Evolutionary conservation across 2,329 filamentous ascomycete species (phyloP).

Genomic region (Xylaria sp.): DNA sequence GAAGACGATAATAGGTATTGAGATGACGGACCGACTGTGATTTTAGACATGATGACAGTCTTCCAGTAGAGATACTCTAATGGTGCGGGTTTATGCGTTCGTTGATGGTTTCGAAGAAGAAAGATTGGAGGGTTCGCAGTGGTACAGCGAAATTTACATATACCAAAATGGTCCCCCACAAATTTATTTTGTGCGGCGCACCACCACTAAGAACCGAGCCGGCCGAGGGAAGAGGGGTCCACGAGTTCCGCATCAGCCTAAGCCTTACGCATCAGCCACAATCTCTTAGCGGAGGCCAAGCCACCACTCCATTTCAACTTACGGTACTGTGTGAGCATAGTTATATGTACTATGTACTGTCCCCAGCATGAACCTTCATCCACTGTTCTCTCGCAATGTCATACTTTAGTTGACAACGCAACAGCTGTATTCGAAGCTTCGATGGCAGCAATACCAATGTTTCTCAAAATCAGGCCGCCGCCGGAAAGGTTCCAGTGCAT

Average conservation of each 20-base stretch:
- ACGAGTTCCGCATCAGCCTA: too few species aligned
- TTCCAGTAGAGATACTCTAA: conserved; percentile 85
- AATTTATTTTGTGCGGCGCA: conserved; percentile 37
- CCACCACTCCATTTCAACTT: not conserved
- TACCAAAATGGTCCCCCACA: conserved; percentile 18
- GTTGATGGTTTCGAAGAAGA: conserved; percentile 41
- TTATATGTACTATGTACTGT: too few species aligned
- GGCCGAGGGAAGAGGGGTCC: not conserved
- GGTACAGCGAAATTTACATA: conserved; percentile 2
- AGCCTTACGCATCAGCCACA: not conserved
- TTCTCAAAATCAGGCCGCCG: not conserved
- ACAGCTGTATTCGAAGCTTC: not conserved
- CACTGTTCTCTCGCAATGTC: not conserved
- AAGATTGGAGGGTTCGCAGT: conserved; percentile 1
- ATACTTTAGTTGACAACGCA: not conserved
- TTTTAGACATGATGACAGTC: conserved; percentile 90
- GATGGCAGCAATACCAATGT: not conserved
- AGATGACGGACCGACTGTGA: conserved; percentile 73
- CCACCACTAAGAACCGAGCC: conserved; percentile 9
- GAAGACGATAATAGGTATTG: not conserved
- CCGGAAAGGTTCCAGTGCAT: too few species aligned
- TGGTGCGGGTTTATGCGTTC: conserved; percentile 71
- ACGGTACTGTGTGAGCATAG: too few species aligned
- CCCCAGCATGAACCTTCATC: not conserved
- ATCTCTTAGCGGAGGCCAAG: not conserved